A percentile compares a stretch with the other conserved stretches of the same genome.
These are phyloP conservation scores for Fonsecaea multimorphosa DNA, from an alignment of 2,329 filamentous ascomycete species.

Conservation along the genomic window DNA sequence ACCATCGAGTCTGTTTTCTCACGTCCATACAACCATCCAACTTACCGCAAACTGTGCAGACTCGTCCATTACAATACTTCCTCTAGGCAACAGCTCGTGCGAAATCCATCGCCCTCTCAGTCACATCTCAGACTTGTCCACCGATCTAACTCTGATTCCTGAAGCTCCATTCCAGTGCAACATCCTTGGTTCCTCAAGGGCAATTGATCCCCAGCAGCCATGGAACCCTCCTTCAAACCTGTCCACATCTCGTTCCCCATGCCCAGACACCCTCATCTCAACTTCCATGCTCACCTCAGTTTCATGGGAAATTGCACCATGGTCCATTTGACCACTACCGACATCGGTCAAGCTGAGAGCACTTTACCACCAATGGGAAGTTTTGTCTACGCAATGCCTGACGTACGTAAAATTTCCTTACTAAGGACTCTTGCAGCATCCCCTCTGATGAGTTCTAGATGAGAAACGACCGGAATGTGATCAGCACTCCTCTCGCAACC, in stretches of 20 bases:
- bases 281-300: constrained; percentile 65
- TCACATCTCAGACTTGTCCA: neutral
- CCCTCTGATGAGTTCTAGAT: constrained; percentile 43
- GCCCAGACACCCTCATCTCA: constrained; percentile 62
- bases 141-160: neutral
- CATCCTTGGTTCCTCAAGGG: neutral
- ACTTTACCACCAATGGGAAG: constrained; percentile 71
- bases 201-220: constrained; percentile 1
- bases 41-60: neutral
- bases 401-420: constrained; percentile 62
- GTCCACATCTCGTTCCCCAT: constrained; percentile 64
- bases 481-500: constrained; percentile 77
- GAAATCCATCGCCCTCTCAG: neutral
- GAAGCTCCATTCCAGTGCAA: neutral
- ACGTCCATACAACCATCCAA: neutral
- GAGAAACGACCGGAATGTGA: constrained; percentile 54
- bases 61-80: neutral
- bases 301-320: constrained; percentile 59
- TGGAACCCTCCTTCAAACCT: constrained; percentile 48
- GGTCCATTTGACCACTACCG: constrained; percentile 64
- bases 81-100: neutral
- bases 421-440: neutral
- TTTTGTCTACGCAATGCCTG: constrained; percentile 91
- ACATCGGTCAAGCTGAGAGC: constrained; percentile 50
- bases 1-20: neutral